Conservation (phyloP, 2,329 filamentous ascomycete species). For the Setomelanomma holmii region DNA sequence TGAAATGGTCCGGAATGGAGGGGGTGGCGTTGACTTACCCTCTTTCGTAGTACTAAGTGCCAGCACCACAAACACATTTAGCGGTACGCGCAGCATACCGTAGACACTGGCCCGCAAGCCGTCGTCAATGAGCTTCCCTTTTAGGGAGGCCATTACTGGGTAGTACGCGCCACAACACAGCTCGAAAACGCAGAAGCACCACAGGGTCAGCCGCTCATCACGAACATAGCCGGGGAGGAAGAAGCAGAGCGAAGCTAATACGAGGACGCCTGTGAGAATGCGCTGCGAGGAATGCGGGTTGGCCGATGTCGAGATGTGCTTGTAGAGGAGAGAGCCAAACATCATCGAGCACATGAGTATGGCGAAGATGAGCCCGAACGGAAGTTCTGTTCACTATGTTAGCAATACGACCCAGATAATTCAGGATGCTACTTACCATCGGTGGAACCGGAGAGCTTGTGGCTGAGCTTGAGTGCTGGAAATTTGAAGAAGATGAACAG, state of each 20-base stretch:
- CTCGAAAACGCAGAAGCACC: slow-evolving; percentile 65
- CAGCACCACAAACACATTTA: slow-evolving; percentile 56
- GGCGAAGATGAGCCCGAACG: slow-evolving; percentile 63
- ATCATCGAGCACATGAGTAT: slow-evolving; percentile 67
- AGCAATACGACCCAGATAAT: slow-evolving; percentile 1
- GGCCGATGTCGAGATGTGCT: slow-evolving; percentile 39
- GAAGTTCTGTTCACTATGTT: slow-evolving; percentile 32
- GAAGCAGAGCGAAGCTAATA: slow-evolving; percentile 38
- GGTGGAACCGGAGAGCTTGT: slow-evolving; percentile 36
- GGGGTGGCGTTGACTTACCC: slow-evolving; percentile 22
- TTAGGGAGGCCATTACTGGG: slow-evolving; percentile 63
- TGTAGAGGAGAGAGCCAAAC: slow-evolving; percentile 64
- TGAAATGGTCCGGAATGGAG: not conserved
- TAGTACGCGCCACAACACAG: slow-evolving; percentile 65
- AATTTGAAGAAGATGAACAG: slow-evolving; percentile 71
- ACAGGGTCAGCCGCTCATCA: slow-evolving; percentile 59
- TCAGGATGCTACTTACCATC: slow-evolving; percentile 26
- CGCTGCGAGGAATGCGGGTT: slow-evolving; percentile 33
- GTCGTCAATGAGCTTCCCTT: slow-evolving; percentile 63
- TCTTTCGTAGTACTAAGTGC: slow-evolving; percentile 42
- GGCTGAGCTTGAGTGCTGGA: slow-evolving; percentile 56
- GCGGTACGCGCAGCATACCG: slow-evolving; percentile 63
- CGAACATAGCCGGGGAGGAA: slow-evolving; percentile 49
- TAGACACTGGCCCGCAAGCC: slow-evolving; percentile 62
- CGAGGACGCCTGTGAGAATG: slow-evolving; percentile 35